phyloP scores from a whole-genome alignment of 257 asterid species.

The Handroanthus guayacan region DNA sequence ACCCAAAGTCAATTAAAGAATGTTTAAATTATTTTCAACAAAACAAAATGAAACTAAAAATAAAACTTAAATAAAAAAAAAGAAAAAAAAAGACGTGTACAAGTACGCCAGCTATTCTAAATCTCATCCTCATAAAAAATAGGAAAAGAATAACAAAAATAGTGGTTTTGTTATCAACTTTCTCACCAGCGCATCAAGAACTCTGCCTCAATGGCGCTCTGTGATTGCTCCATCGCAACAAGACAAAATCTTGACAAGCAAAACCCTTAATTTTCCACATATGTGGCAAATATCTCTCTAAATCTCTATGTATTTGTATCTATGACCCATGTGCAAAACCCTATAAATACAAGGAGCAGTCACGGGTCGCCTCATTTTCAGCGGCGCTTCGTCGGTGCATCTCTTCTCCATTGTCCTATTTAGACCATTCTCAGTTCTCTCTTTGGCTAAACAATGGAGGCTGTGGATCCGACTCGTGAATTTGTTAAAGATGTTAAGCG shows the following conservation, averaged over 20 bases:
- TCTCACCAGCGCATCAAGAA: background rate
- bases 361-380: slow-evolving; percentile 41
- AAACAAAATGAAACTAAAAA: no score
- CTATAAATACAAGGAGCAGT: slow-evolving; percentile 33
- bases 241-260: no score
- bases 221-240: background rate
- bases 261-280: background rate
- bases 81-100: no score
- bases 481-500: slow-evolving; percentile 58
- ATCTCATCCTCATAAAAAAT: background rate
- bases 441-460: slow-evolving; percentile 42
- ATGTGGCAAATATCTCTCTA: slow-evolving; percentile 4
- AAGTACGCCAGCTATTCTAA: no score
- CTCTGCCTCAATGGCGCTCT: no score
- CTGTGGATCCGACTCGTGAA: slow-evolving; percentile 49
- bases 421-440: background rate
- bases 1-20: no score
- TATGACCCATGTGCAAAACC: slow-evolving; percentile 35
- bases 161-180: background rate
- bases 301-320: slow-evolving; percentile 7
- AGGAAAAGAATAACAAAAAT: background rate
- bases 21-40: no score
- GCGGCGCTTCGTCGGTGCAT: no score
- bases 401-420: slow-evolving; percentile 17
- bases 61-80: no score